Base-by-base conservation (phyloP, 148 eudicot genomes). In the Diospyros kaki region DNA sequence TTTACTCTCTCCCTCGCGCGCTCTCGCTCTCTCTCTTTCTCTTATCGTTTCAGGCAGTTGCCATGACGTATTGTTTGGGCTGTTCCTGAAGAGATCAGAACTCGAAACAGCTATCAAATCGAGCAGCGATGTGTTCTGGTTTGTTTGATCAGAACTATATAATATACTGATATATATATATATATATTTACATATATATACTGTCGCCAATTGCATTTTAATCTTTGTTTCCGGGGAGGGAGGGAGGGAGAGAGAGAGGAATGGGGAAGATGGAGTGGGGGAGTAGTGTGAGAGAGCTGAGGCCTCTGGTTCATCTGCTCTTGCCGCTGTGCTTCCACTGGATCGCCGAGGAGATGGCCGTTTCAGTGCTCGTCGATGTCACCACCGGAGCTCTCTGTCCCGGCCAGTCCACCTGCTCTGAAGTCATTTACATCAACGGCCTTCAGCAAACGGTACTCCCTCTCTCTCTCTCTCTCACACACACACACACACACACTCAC, bases 261-360 rank as follows among this genome's bases (percentile, higher is more conserved):
- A 15, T 8, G 53, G 3, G 10, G 10, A 9, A 60, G 6, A 64
- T 64, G 69, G 60, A 5, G 72, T 54, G 75, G 79, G 72, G 54
- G 61, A 79, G 80, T 58, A 79, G 80, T 60, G 71, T 77, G 72
- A 72, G 82, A 56, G 87, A 82, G 81, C 79, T 90, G 54, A 76
- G 81, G 69, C 89, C 89, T 61, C 71, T 90, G 85, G 28, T 88
- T 55, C 84, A 78, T 69, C 72, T 91, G 58, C 59, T 93, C 52
- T 77, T 89, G 65, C 91, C 95, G 40, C 82, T 93, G 5, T 89
- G 86, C 44, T 71, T 89, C 14, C 95, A 93, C 42, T 90, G 97
- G 97, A 80, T 90, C 56, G 97, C 95, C 56, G 93, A 89, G 68
- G 95, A 90, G 69, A 93, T 93, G 95, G 87, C 97, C 39, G 91